phyloP scores from a whole-genome alignment of 352 stramenopile species.

The Phytophthora cryptogea region DNA sequence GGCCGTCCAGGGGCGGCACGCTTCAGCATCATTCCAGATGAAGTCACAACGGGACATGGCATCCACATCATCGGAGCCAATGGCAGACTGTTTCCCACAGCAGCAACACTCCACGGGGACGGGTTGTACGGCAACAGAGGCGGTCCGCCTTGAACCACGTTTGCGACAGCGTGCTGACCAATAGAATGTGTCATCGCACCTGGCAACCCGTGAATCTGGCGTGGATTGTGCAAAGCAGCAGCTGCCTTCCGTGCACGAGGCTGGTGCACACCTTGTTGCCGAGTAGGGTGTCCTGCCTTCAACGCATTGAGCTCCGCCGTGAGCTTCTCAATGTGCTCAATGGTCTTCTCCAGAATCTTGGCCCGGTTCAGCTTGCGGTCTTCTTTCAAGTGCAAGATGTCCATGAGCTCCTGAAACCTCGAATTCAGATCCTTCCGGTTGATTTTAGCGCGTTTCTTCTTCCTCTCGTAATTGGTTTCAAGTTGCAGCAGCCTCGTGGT shows the following conservation, averaged over 20 bases:
- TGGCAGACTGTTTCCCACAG: slow-evolving; percentile 20
- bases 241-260: slow-evolving; percentile 17
- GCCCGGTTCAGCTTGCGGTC: slow-evolving; percentile 69
- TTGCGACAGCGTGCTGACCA: slow-evolving; percentile 5
- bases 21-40: slow-evolving; percentile 22
- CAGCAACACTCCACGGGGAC: slow-evolving; percentile 23
- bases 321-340: slow-evolving; percentile 64
- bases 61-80: slow-evolving; percentile 48
- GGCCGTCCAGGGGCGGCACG: slow-evolving; percentile 16
- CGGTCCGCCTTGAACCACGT: neutral
- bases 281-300: slow-evolving; percentile 12
- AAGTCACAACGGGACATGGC: slow-evolving; percentile 37
- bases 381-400: slow-evolving; percentile 58
- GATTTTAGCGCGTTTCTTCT: slow-evolving; percentile 78
- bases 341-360: slow-evolving; percentile 70
- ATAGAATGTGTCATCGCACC: slow-evolving; percentile 13
- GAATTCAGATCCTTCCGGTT: slow-evolving; percentile 70
- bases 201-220: slow-evolving; percentile 15
- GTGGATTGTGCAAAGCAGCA: slow-evolving; percentile 11
- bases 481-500: slow-evolving; percentile 46
- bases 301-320: slow-evolving; percentile 40
- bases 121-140: slow-evolving; percentile 33
- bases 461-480: slow-evolving; percentile 72
- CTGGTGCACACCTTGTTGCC: slow-evolving; percentile 9
- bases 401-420: slow-evolving; percentile 70